These are phyloP conservation scores for Microcos paniculata DNA, from an alignment of 345 rosid species.

Conservation along the genomic window DNA sequence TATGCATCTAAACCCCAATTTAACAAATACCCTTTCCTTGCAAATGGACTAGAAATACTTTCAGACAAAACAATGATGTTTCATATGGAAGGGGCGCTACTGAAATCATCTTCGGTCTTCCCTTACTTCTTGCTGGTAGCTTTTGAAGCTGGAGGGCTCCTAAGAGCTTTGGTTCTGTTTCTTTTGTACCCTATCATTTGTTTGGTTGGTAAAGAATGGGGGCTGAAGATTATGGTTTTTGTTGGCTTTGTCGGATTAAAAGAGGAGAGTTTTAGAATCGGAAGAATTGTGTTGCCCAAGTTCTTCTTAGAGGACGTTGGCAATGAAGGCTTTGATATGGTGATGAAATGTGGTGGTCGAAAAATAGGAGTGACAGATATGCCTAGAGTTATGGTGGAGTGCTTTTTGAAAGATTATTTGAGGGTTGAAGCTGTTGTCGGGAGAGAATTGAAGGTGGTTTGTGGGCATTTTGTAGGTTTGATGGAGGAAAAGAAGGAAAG, in stretches of 20 bases:
- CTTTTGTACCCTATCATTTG: slow-evolving; percentile 48
- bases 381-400: slow-evolving; percentile 69
- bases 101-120: slow-evolving; percentile 47
- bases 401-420: slow-evolving; percentile 47
- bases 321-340: slow-evolving; percentile 43
- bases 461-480: slow-evolving; percentile 47
- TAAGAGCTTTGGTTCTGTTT: slow-evolving; percentile 50
- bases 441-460: slow-evolving; percentile 44
- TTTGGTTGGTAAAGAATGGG: slow-evolving; percentile 34
- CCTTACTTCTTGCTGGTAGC: slow-evolving; percentile 69
- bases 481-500: slow-evolving; percentile 34
- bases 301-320: slow-evolving; percentile 57
- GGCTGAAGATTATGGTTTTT: slow-evolving; percentile 50
- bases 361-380: slow-evolving; percentile 50
- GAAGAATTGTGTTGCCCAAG: slow-evolving; percentile 59
- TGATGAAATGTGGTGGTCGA: slow-evolving; percentile 34
- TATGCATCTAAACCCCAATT: neutral
- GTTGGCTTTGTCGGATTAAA: slow-evolving; percentile 48
- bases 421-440: slow-evolving; percentile 48
- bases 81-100: slow-evolving; percentile 43
- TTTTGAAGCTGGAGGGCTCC: slow-evolving; percentile 56
- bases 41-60: neutral
- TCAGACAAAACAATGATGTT: slow-evolving; percentile 33
- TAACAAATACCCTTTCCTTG: slow-evolving; percentile 4
- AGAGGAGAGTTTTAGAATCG: slow-evolving; percentile 31